Base-by-base conservation (phyloP, 306 rosid genomes). In the Cicer cuneatum region DNA sequence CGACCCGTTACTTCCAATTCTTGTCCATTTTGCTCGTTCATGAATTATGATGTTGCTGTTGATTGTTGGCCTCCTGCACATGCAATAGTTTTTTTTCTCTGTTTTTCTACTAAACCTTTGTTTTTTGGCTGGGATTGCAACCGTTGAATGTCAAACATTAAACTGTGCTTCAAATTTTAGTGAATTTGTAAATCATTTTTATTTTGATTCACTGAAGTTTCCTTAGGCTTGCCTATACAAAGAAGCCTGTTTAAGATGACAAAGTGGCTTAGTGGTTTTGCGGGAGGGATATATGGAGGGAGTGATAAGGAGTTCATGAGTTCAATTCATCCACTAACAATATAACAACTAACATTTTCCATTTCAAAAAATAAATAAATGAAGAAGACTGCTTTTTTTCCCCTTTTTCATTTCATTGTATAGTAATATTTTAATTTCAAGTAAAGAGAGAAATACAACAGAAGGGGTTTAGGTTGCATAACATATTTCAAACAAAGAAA, bases 11-110 rank as follows among this genome's bases (percentile, higher is more conserved):
- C 39, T 56, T 61, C 40, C 48, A 62, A 19, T 75, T 66, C 71
- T 69, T 78, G 56, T 38, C 58, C 49, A 46, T 52, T 53, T 68
- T 77, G 62, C 59, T 75, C 58, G 75, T 69, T 72, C 39, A 47
- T 37, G 54, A 21, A 37, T 74, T 21, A 51, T 14, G 48, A 21
- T 45, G 76, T 40, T 76, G 70, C 74, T 53, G 46, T 46, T 79
- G 78, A 64, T 68, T 53, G 46, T 46, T 79, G 78, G 59, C 46
- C 75, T 67, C 66, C 52, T 53, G 57, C 12, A 10, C 54, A 52
- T 63, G 69, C 47, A 56, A 29, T 54, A 56, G 72, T 66, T 56
- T 76, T 56, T 59, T 72, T 51, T 72, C 66, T 53, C 47, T 40
- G 33, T 47, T 76, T 40, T 15, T 51, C 35, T 45, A 39, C 8